A percentile compares a stretch with the other conserved stretches of the same genome.
These are phyloP conservation scores for Leccinellum luteum DNA, from an alignment of 768 basidiomycete genomes.

Conservation along the genomic window DNA sequence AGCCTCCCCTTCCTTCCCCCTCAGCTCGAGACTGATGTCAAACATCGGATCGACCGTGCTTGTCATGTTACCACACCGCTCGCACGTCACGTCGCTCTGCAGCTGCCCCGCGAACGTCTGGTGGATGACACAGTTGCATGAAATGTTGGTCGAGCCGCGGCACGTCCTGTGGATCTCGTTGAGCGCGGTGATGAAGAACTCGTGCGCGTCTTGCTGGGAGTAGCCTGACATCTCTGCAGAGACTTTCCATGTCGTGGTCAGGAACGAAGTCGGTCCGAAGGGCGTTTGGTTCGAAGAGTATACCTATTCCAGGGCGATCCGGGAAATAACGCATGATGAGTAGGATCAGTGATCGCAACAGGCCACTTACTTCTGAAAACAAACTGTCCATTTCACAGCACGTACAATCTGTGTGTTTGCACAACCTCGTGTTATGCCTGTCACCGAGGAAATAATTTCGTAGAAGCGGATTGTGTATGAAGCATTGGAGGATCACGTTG, in stretches of 20 bases:
- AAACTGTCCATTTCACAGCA: slow-evolving; percentile 94
- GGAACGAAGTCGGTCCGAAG: slow-evolving; percentile 79
- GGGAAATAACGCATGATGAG: background rate
- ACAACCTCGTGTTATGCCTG: slow-evolving; percentile 74
- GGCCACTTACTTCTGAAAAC: slow-evolving; percentile 58
- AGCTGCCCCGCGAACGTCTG: slow-evolving; percentile 84
- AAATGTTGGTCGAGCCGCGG: slow-evolving; percentile 68
- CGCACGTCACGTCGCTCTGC: slow-evolving; percentile 88
- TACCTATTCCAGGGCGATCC: slow-evolving; percentile 34
- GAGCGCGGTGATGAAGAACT: slow-evolving; percentile 78
- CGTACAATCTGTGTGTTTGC: slow-evolving; percentile 72
- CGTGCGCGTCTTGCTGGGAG: slow-evolving; percentile 93
- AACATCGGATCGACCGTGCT: slow-evolving; percentile 86
- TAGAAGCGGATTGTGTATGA: slow-evolving; percentile 86
- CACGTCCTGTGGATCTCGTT: slow-evolving; percentile 86
- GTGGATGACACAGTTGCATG: slow-evolving; percentile 90
- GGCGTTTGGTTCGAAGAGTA: slow-evolving; percentile 58
- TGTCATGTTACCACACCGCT: slow-evolving; percentile 75
- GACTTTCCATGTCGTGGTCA: slow-evolving; percentile 78
- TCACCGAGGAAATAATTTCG: slow-evolving; percentile 89
- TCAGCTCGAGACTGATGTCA: slow-evolving; percentile 86
- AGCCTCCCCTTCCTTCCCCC: slow-evolving; percentile 46
- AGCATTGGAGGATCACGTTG: slow-evolving; percentile 85
- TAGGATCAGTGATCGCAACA: no score
- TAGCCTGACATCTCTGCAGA: slow-evolving; percentile 85